A percentile compares a stretch with the other conserved stretches of the same genome.
These are phyloP conservation scores for Phaffomyces thermotolerans DNA, from an alignment of 805 yeast species.

Conservation along the genomic window DNA sequence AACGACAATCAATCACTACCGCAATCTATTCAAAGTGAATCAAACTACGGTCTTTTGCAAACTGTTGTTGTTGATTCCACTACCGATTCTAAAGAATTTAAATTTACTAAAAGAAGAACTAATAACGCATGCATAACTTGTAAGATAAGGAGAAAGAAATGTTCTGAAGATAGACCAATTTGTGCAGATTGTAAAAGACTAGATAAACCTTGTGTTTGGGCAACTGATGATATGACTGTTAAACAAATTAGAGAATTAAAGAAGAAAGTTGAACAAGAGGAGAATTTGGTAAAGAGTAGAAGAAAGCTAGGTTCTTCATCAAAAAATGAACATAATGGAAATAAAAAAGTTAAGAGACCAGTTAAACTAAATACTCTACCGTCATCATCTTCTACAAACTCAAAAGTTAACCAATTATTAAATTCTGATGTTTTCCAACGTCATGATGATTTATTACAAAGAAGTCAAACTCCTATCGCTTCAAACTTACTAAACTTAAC, in stretches of 20 bases:
- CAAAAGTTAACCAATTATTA: slow-evolving; percentile 2
- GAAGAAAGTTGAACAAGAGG: slow-evolving; percentile 21
- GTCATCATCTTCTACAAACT: background rate
- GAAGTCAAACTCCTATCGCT: slow-evolving; percentile 19
- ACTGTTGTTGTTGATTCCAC: slow-evolving; percentile 12
- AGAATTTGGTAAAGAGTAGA: slow-evolving; percentile 7
- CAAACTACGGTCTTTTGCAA: slow-evolving; percentile 9
- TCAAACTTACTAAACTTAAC: slow-evolving; percentile 16
- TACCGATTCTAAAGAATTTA: slow-evolving; percentile 19
- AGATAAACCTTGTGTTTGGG: slow-evolving; percentile 64
- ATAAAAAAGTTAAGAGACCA: slow-evolving; percentile 1
- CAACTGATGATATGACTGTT: slow-evolving; percentile 37
- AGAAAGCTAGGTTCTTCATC: background rate
- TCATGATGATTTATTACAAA: slow-evolving; percentile 9
- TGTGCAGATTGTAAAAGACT: slow-evolving; percentile 64
- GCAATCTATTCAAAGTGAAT: background rate
- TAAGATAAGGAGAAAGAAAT: slow-evolving; percentile 62
- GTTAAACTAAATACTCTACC: background rate
- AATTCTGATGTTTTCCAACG: slow-evolving; percentile 6
- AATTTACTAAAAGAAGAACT: slow-evolving; percentile 32
- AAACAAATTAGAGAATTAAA: slow-evolving; percentile 22
- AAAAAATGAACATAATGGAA: background rate
- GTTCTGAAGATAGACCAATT: slow-evolving; percentile 64
- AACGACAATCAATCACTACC: background rate
- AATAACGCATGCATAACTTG: slow-evolving; percentile 64